These are phyloP conservation scores for Bipolaris zeicola DNA, from an alignment of 2,329 filamentous ascomycete genomes.

Conservation along the genomic window DNA sequence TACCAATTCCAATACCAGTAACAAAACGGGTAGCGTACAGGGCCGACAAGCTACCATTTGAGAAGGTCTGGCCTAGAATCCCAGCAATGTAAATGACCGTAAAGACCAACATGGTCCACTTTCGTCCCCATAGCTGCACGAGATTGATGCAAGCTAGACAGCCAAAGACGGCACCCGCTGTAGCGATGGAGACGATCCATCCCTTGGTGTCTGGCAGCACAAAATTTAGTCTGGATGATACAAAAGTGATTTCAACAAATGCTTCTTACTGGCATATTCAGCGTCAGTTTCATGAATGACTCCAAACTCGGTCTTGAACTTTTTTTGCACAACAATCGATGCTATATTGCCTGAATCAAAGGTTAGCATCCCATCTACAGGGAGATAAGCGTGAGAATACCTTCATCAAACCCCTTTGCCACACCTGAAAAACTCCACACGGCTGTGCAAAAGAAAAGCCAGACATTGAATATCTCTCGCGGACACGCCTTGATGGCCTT, in stretches of 20 bases:
- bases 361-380: background rate
- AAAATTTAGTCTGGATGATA: background rate
- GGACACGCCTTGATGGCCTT: background rate
- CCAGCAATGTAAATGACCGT: background rate
- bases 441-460: background rate
- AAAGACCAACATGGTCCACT: background rate
- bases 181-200: background rate
- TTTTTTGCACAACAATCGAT: background rate
- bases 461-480: background rate
- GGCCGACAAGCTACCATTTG: background rate
- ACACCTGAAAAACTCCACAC: background rate
- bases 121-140: background rate
- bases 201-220: background rate
- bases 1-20: background rate
- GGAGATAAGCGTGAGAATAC: background rate
- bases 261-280: background rate
- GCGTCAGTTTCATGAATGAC: background rate
- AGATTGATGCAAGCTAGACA: background rate
- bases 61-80: background rate
- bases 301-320: background rate
- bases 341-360: background rate
- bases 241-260: background rate
- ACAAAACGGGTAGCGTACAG: background rate
- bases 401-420: background rate
- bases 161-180: background rate